phyloP scores from a whole-genome alignment of 352 stramenopile species.

The Phytophthora pisi region DNA sequence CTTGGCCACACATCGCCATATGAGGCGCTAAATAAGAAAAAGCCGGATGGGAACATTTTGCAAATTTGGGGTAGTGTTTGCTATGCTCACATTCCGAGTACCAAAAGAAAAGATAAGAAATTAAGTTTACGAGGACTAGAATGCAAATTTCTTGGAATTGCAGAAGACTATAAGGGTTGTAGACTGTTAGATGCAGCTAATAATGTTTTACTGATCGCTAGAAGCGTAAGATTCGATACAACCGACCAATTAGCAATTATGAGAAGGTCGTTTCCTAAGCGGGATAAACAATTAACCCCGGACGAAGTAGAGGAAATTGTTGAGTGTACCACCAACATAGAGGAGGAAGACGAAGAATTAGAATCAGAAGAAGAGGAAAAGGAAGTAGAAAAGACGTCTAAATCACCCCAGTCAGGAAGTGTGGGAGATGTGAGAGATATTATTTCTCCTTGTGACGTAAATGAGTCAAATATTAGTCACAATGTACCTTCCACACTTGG shows the following conservation, averaged over 20 bases:
- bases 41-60: neutral
- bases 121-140: neutral
- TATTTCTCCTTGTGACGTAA: neutral
- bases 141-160: neutral
- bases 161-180: neutral
- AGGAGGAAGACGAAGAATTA: neutral
- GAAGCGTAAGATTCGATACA: neutral
- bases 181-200: neutral
- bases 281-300: neutral
- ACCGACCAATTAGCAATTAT: neutral
- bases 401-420: neutral
- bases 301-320: neutral
- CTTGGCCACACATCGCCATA: neutral
- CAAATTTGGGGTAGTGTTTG: neutral
- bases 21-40: neutral
- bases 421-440: neutral
- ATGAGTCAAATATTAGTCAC: neutral
- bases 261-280: neutral
- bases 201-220: neutral
- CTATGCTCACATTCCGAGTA: neutral
- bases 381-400: neutral
- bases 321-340: neutral
- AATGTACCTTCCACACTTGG: neutral
- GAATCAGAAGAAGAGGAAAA: neutral
- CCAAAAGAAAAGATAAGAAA: neutral